A percentile compares a stretch with the other conserved stretches of the same genome.
These are phyloP conservation scores for Gossypium mustelinum DNA, from an alignment of 345 rosid species.

Conservation along the genomic window DNA sequence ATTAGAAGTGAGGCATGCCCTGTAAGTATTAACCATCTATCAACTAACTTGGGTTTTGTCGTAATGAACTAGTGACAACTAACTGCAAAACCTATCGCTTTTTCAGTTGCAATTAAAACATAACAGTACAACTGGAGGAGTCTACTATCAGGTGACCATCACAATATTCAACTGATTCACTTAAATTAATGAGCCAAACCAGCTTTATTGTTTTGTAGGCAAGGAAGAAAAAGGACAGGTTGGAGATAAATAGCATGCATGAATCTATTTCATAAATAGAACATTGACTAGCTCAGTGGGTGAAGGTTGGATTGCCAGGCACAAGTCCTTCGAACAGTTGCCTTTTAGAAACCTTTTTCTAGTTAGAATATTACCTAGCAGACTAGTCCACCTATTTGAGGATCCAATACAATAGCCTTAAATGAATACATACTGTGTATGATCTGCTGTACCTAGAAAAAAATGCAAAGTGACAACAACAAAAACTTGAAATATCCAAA, in stretches of 20 bases:
- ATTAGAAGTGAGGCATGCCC: background rate
- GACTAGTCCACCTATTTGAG: background rate
- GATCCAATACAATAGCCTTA: background rate
- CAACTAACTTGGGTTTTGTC: background rate
- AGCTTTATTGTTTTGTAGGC: background rate
- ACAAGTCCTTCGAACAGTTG: background rate
- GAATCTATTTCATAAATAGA: background rate
- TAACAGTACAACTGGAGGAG: background rate
- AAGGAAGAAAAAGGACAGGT: background rate
- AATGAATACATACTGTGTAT: background rate
- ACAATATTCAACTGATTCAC: background rate
- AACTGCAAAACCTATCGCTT: background rate
- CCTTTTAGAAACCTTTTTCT: background rate
- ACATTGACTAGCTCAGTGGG: background rate
- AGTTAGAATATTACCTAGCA: background rate
- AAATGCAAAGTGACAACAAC: background rate
- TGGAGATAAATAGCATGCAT: background rate
- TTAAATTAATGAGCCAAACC: background rate
- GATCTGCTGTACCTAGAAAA: background rate
- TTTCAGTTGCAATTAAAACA: background rate
- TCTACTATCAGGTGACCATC: background rate
- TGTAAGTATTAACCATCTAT: background rate
- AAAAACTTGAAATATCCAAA: background rate
- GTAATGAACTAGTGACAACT: background rate
- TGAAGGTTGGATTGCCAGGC: background rate